These are phyloP conservation scores for Extremus antarcticus DNA, from an alignment of 495 filamentous ascomycete genomes.

Conservation along the genomic window DNA sequence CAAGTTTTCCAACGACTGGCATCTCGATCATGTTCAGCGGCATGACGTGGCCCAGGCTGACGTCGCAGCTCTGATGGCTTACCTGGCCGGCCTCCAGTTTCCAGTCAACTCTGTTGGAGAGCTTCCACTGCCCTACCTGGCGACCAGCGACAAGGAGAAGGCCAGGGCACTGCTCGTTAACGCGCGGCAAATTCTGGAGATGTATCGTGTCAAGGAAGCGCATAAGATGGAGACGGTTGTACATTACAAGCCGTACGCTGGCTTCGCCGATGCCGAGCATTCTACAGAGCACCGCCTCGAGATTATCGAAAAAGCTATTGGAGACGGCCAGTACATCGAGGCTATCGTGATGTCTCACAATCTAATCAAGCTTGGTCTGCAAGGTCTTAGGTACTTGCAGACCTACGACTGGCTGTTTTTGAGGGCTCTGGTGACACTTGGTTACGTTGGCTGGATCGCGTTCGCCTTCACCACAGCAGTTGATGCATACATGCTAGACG, in stretches of 20 bases:
- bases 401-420: slow-evolving; percentile 98
- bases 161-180: slow-evolving; percentile 81
- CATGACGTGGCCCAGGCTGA: slow-evolving; percentile 93
- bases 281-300: slow-evolving; percentile 59
- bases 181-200: slow-evolving; percentile 79
- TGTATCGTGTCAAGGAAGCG: slow-evolving; percentile 92
- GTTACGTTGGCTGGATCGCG: slow-evolving; percentile 93
- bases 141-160: slow-evolving; percentile 60
- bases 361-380: slow-evolving; percentile 64
- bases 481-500: slow-evolving; percentile 77
- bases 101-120: slow-evolving; percentile 96
- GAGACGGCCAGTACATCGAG: slow-evolving; percentile 51
- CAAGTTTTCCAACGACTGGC: slow-evolving; percentile 86
- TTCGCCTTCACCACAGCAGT: slow-evolving; percentile 89
- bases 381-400: slow-evolving; percentile 87
- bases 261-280: slow-evolving; percentile 47
- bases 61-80: slow-evolving; percentile 92
- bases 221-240: slow-evolving; percentile 66
- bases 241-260: slow-evolving; percentile 60
- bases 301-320: slow-evolving; percentile 57
- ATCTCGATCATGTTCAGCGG: slow-evolving; percentile 63
- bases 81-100: slow-evolving; percentile 80
- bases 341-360: slow-evolving; percentile 66
- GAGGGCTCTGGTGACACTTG: slow-evolving; percentile 79
- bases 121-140: slow-evolving; percentile 72